Evolutionary conservation across 2,329 filamentous ascomycete genomes (phyloP).

Genomic region (Colletotrichum echinochloae): DNA sequence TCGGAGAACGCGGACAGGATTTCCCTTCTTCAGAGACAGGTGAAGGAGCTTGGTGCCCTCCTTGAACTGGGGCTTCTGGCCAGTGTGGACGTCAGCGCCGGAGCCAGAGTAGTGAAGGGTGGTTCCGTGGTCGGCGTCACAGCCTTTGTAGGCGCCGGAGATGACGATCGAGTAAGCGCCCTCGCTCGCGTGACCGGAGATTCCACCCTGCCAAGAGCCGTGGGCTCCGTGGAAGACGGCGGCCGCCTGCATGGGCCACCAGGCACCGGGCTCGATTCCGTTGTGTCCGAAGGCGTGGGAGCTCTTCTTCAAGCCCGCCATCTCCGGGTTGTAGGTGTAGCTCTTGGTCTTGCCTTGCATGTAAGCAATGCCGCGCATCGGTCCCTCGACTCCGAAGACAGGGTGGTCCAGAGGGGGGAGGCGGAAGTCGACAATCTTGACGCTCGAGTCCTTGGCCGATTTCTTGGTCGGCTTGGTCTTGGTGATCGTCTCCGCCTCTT

Average conservation of each 20-base stretch:
- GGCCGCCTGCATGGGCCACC: constrained; percentile 66
- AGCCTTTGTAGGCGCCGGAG: constrained; percentile 48
- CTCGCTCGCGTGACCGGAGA: constrained; percentile 57
- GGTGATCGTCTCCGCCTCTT: background rate
- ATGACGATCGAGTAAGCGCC: constrained; percentile 69
- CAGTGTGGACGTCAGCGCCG: background rate
- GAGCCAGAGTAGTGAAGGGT: constrained; percentile 46
- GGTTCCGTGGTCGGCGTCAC: constrained; percentile 46
- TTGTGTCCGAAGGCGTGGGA: constrained; percentile 46
- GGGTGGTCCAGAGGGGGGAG: background rate
- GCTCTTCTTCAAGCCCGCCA: background rate
- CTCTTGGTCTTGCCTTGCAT: background rate
- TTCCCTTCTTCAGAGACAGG: background rate
- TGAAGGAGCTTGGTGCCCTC: background rate
- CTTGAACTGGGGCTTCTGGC: background rate
- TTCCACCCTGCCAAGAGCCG: constrained; percentile 61
- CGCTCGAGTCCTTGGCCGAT: background rate
- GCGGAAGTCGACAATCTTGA: background rate
- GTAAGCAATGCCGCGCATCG: background rate
- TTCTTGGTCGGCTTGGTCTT: background rate
- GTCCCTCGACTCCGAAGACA: background rate
- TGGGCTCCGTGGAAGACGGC: constrained; percentile 66
- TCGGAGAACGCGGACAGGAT: background rate
- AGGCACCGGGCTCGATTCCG: constrained; percentile 53
- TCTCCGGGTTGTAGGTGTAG: background rate